phyloP scores from a whole-genome alignment of 352 stramenopile genomes.

The Elongisporangium anandrum region DNA sequence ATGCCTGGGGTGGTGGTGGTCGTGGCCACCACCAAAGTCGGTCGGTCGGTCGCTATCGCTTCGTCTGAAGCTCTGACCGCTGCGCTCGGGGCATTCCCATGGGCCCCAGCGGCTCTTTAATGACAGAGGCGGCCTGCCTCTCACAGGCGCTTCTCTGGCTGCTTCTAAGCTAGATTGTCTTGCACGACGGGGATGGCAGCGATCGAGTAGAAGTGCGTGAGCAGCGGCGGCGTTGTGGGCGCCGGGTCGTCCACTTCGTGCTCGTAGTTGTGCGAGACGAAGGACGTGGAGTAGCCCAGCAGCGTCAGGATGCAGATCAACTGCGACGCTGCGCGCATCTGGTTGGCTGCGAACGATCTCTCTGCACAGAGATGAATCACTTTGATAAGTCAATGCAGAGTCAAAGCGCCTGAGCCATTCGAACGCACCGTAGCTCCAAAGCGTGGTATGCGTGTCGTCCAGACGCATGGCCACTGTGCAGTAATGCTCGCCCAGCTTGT shows the following conservation, averaged over 20 bases:
- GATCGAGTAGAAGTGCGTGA: not conserved
- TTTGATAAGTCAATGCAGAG: not conserved
- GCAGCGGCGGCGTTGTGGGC: not conserved
- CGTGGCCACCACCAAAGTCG: not conserved
- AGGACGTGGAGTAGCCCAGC: slow-evolving; percentile 47
- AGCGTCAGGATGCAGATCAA: slow-evolving; percentile 51
- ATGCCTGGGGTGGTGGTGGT: not conserved
- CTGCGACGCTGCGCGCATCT: slow-evolving; percentile 40
- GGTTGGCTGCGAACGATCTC: slow-evolving; percentile 20
- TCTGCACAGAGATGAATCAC: slow-evolving; percentile 6
- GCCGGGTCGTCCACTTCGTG: not conserved
- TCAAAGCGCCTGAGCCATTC: not conserved
- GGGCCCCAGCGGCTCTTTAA: not conserved
- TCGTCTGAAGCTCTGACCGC: not conserved
- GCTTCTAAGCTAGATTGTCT: not conserved
- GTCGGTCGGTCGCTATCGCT: not conserved
- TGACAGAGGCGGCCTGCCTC: too few species aligned
- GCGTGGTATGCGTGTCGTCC: slow-evolving; percentile 53
- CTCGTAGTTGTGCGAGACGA: slow-evolving; percentile 26
- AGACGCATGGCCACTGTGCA: slow-evolving; percentile 50
- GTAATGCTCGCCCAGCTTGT: slow-evolving; percentile 49
- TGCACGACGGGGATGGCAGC: not conserved
- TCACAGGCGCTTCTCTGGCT: not conserved
- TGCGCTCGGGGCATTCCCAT: not conserved
- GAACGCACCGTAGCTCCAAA: slow-evolving; percentile 62